Percentiles rank a stretch among this genome's conserved stretches.
These are phyloP conservation scores for Botrytis porri DNA, from an alignment of 2,329 filamentous ascomycete genomes.

Conservation along the genomic window DNA sequence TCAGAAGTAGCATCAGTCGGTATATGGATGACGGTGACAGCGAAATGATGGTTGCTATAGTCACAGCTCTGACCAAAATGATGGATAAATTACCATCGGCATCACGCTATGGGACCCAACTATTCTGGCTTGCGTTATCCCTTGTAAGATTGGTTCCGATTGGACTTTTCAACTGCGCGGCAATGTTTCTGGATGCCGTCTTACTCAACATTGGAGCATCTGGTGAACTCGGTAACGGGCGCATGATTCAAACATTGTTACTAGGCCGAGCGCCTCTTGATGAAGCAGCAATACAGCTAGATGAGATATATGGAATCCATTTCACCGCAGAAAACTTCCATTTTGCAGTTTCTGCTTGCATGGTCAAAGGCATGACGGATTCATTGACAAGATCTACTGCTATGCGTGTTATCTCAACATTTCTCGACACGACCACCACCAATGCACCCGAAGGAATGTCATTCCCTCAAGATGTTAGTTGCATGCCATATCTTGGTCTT, in stretches of 20 bases:
- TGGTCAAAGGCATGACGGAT: constrained; percentile 63
- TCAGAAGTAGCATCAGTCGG: constrained; percentile 62
- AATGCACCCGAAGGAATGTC: constrained; percentile 30
- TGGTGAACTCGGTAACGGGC: constrained; percentile 56
- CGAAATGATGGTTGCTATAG: constrained; percentile 67
- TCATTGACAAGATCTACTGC: constrained; percentile 57
- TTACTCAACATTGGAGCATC: constrained; percentile 61
- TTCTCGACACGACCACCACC: constrained; percentile 51
- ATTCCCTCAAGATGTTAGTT: constrained; percentile 36
- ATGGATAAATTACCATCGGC: constrained; percentile 65
- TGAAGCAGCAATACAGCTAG: constrained; percentile 58
- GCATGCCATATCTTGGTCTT: constrained; percentile 56
- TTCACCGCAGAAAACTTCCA: constrained; percentile 65
- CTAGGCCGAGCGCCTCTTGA: constrained; percentile 60
- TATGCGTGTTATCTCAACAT: constrained; percentile 59
- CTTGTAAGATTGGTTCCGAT: constrained; percentile 62
- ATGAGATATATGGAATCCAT: constrained; percentile 63
- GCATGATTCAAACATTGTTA: constrained; percentile 58
- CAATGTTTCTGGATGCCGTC: constrained; percentile 62
- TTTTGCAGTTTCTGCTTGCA: constrained; percentile 62
- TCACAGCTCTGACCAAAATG: constrained; percentile 67
- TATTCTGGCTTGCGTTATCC: constrained; percentile 69
- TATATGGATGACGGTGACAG: constrained; percentile 62
- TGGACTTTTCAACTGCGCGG: constrained; percentile 62
- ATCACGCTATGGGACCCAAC: constrained; percentile 64